Base-by-base conservation (phyloP, 495 filamentous ascomycete genomes). In the Coniosporium apollinis region DNA sequence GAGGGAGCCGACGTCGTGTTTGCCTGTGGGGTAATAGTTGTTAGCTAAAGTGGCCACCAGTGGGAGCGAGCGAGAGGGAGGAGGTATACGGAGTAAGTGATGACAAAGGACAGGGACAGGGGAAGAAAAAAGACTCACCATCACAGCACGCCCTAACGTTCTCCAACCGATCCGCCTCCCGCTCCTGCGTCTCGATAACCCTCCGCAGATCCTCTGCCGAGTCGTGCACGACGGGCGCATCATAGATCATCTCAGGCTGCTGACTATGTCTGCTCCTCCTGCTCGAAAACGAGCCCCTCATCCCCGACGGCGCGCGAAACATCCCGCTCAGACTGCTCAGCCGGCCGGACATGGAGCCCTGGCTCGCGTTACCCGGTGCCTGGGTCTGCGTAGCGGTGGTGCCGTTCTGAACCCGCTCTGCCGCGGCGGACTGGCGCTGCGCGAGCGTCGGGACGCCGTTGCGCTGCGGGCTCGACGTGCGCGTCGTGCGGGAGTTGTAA, bases 91-190 rank as follows among this genome's bases (percentile, higher is more conserved):
- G 24, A 19, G 19, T 10, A 16, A 28, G 24, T 18, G 15, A 25
- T n/a, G n/a, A n/a, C n/a, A 10, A 24, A 32, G 15, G 20, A 31
- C 19, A 35, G 39, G 19, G 34, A 39, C 11, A 28, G 7, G 29
- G 18, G 22, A 17, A 18, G 16, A 24, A 38, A 44, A 16, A 32
- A 9, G 9, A 62, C 75, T 65, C 62, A 87, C 84, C 89, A 71
- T 94, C 89, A 57, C 89, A 97, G 60, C 89, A 97, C 35, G 85
- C 86, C 52, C 89, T 67, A 32, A 97, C 89, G 51, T 97, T 94
- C 60, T 94, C 91, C 44, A 97, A 64, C 38, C 74, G 63, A 48
- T 84, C 81, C 11, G 70, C 59, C 39, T 80, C 76, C 33, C 65
- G 59, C 44, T 92, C 81, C 44, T 85, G 76, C 38, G 62, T 58